Conservation (phyloP, 805 yeast species). For the Nakazawaea anatomiae region DNA sequence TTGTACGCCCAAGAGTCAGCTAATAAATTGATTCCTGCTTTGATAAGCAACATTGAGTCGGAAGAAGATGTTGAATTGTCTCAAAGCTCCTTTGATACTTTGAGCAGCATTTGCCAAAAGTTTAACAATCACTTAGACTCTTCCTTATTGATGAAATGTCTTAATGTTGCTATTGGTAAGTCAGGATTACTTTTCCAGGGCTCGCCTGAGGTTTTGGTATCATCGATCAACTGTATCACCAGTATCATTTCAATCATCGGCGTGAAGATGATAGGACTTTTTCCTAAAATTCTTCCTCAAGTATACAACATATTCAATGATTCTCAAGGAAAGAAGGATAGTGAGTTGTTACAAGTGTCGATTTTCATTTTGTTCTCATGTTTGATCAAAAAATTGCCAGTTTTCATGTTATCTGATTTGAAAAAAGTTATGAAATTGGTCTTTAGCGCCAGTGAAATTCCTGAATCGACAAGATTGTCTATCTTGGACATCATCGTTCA, state of each 20-base stretch:
- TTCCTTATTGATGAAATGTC: conserved; percentile 38
- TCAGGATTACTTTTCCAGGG: conserved; percentile 44
- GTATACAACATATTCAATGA: conserved; percentile 53
- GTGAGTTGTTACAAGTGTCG: conserved; percentile 53
- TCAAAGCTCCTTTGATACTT: conserved; percentile 65
- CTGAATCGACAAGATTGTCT: conserved; percentile 53
- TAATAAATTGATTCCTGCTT: conserved; percentile 40
- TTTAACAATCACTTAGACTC: conserved; percentile 50
- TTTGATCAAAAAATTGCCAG: conserved; percentile 77
- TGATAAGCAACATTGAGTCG: conserved; percentile 33
- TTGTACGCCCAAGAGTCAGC: conserved; percentile 45
- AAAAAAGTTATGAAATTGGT: conserved; percentile 54
- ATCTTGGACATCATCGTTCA: conserved; percentile 57
- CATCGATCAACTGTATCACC: conserved; percentile 69
- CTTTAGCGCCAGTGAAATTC: conserved; percentile 51
- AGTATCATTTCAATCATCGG: conserved; percentile 72
- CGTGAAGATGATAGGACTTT: conserved; percentile 76
- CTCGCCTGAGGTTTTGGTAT: conserved; percentile 57
- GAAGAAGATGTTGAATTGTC: conserved; percentile 42
- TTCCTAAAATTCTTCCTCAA: conserved; percentile 81
- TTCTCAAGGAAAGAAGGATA: conserved; percentile 20
- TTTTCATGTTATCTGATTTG: conserved; percentile 69
- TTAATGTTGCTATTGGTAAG: conserved; percentile 45
- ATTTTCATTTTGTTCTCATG: conserved; percentile 67
- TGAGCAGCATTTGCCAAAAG: conserved; percentile 56